phyloP scores from a whole-genome alignment of 192 early-diverging fungal species.

The Coemansia sp. region DNA sequence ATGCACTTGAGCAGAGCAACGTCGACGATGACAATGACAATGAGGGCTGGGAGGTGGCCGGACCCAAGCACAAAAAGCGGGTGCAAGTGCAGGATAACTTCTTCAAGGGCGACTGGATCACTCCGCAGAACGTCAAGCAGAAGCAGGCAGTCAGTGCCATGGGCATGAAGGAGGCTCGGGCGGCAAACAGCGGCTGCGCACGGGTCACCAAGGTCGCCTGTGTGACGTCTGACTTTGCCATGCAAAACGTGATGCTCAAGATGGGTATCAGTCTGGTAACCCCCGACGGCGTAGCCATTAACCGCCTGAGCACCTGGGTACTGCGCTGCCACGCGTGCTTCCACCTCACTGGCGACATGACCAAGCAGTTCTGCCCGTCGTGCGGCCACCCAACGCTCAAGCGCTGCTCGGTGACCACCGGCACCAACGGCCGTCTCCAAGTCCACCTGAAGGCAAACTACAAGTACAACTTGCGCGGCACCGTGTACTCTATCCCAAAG shows the following conservation, averaged over 20 bases:
- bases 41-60: constrained; percentile 58
- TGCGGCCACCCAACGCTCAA: constrained; percentile 91
- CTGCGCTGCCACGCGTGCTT: constrained; percentile 94
- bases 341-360: constrained; percentile 84
- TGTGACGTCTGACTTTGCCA: constrained; percentile 91
- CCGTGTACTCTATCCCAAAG: constrained; percentile 84
- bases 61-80: constrained; percentile 23
- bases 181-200: neutral
- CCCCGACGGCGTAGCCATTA: constrained; percentile 80
- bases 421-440: constrained; percentile 75
- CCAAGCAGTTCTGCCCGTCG: constrained; percentile 88
- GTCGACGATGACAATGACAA: constrained; percentile 27
- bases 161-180: constrained; percentile 50
- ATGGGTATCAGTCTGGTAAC: constrained; percentile 88
- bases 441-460: constrained; percentile 92
- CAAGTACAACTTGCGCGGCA: constrained; percentile 87
- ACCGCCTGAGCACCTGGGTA: constrained; percentile 82
- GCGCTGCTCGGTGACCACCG: constrained; percentile 80
- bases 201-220: constrained; percentile 76
- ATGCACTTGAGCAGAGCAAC: constrained; percentile 6
- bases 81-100: constrained; percentile 51
- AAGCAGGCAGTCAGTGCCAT: constrained; percentile 63
- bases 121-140: constrained; percentile 82
- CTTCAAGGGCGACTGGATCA: constrained; percentile 90
- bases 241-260: constrained; percentile 96